Evolutionary conservation across 1,139 yeast species (phyloP), one percentile per base, ranked within the genome.

Genomic region (Geotrichum europaeum): DNA sequence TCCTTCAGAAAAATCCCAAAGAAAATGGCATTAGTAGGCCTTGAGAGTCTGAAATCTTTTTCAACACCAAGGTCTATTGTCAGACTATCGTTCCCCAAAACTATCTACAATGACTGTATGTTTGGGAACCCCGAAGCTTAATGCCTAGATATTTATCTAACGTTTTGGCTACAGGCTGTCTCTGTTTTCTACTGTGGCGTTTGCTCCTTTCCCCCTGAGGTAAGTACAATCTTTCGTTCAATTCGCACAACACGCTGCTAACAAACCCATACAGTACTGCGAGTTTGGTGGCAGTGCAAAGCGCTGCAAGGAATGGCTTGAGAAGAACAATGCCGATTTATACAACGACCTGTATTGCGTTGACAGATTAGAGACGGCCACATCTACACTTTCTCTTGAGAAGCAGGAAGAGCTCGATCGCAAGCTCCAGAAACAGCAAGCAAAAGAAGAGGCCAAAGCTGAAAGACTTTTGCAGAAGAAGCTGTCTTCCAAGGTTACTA

Each of bases 401-500:
- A 87, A 87, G 71, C 95, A 90, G 70, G 91, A 86, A 66, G 86
- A 89, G 72, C 84, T 91, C 59, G 87, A 87, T 62, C 84, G 89
- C 68, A 96, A 92, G 64, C 78, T 92, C 63, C 87, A 86, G 67
- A 92, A 88, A 78, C 84, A 86, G 73, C 97, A 90, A 73, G 85
- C 89, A 59, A 90, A 89, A 73, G 96, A 91, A 70, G 97, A 90
- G 69, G 88, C 91, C 65, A 89, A 87, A 73, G 88, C 86, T 63
- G 96, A 90, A 72, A 80, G 96, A 65, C 97, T 90, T 70, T 76
- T 88, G 63, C 90, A 86, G 67, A 87, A 85, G 76, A 86, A 87
- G 72, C 78, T 89, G 66, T 81, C 89, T 12, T 85, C 95, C 6
- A 91, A 90, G 72, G 95, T 92, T 58, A 75, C 82, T 51, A 86